A percentile compares a stretch with the other conserved stretches of the same genome.
Conservation (phyloP, 2,329 filamentous ascomycete genomes). For the Podosphaera xanthii region DNA sequence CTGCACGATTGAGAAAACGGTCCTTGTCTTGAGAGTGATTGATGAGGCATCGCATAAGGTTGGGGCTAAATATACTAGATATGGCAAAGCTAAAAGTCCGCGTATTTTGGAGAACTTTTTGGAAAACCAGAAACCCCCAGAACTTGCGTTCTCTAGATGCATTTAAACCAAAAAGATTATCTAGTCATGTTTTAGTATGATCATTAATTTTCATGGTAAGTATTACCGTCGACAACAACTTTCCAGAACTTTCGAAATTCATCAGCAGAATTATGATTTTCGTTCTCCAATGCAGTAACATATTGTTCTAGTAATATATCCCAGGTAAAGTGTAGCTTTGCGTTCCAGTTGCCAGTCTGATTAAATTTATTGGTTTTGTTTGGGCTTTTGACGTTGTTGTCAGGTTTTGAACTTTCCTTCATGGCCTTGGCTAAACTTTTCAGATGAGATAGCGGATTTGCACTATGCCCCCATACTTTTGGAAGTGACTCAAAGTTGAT, state of each 20-base stretch:
- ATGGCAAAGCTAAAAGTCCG: constrained; percentile 26
- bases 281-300: constrained; percentile 15
- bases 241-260: constrained; percentile 64
- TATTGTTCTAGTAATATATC: constrained; percentile 44
- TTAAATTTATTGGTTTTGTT: constrained; percentile 19
- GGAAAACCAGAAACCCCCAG: constrained; percentile 74
- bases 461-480: constrained; percentile 33
- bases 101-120: constrained; percentile 41
- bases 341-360: constrained; percentile 49
- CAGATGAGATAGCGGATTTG: constrained; percentile 53
- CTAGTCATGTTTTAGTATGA: constrained; percentile 20
- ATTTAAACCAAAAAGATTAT: constrained; percentile 59
- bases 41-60: constrained; percentile 59
- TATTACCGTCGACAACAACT: constrained; percentile 61
- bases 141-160: constrained; percentile 79
- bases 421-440: constrained; percentile 50
- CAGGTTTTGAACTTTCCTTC: constrained; percentile 44
- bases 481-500: constrained; percentile 43
- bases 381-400: constrained; percentile 23
- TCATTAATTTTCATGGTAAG: constrained; percentile 5
- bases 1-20: constrained; percentile 57
- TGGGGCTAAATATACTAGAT: constrained; percentile 51
- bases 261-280: constrained; percentile 12
- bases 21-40: constrained; percentile 63
- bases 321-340: constrained; percentile 76